Base-by-base conservation (phyloP, 1,139 yeast species). In the Saccharomyces uvarum region DNA sequence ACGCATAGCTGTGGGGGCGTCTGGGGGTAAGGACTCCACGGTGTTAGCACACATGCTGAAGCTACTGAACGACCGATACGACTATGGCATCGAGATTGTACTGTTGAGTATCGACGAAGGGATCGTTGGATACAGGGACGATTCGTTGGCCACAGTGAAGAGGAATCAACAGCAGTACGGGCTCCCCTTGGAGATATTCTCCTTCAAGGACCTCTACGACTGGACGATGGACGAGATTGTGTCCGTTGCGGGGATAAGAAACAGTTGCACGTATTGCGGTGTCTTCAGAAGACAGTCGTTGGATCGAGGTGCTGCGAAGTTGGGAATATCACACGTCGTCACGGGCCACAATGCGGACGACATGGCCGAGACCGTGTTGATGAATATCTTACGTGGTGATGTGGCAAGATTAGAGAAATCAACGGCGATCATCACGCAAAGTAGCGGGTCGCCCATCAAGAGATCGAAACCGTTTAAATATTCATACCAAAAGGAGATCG, bases 151-250 rank as follows among this genome's bases (percentile, higher is more conserved):
- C 32, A 95, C 99, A 0, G 99, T 95, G 53, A 89, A 91, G 68
- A 78, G 99, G 61, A 95, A 95, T 71, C 91, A 90, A 70, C 73
- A 75, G 27, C 99, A 95, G 70, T 95, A 95, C 70, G 79, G 82
- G 14, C 82, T 95, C 83, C 96, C 95, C 0, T 74, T 95, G 54
- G 93, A 88, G 66, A 90, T 95, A 56, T 86, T 95, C 4, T 88
- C 97, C 4, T 95, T 93, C 66, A 83, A 83, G 60, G 97, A 91
- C 44, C 75, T 95, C 21, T 95, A 93, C 67, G 78, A 85, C 67
- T 95, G 99, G 99, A 88, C 96, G 8, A 93, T 95, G 99, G 99
- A 95, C 73, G 96, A 90, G 66, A 89, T 95, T 53, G 99, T 95
- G 1, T 84, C 93, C 1, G 89, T 95, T 70, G 95, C 97, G 1